Base-by-base conservation (phyloP, 2,329 filamentous ascomycete species). In the Ophiocordyceps camponoti-leonardi region DNA sequence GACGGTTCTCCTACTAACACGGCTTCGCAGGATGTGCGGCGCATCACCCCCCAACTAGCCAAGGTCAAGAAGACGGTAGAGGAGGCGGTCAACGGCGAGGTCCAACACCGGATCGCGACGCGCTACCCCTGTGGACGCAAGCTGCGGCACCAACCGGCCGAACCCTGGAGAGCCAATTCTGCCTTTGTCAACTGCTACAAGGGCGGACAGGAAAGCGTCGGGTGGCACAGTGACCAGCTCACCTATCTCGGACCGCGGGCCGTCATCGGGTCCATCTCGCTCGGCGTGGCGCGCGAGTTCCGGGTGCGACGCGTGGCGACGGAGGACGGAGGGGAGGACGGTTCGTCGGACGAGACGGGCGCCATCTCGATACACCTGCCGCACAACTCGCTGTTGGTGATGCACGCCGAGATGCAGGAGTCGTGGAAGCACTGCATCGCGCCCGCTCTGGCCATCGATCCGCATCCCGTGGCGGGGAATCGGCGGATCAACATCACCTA, bases 391-490 rank as follows among this genome's bases (percentile, higher is more conserved):
- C 72, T 96, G 0, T 71, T 98, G 0, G 71, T 96, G 11, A 96
- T 98, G 92, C 88, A 96, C 56, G 88, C 90, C 1, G 86, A 94
- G 58, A 96, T 94, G 86, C 90, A 96, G 58, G 90, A 96, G 58
- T 81, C 84, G 57, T 96, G 87, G 87, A 96, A 95, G 61, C 92
- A 98, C 61, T 75, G 77, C 52, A 83, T 98, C 41, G 71, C 79
- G 0, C 83, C 87, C 0, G 80, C 83, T 0, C 69, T 72, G 43
- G 77, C 80, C 4, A 83, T 96, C 48, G 82, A 87, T 49, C 86
- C 86, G 1, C 92, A 98, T 59, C 86, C 88, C 0, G 59, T 94
- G 1, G 75, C 88, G 0, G 82, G 81, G 1, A 87, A 79, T 53
- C 80, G 77, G 50, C 74, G 92, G 39, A 88, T 98, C 54, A 96